Evolutionary conservation across 2,329 filamentous ascomycete genomes (phyloP).

Genomic region (Aspergillus puulaauensis): DNA sequence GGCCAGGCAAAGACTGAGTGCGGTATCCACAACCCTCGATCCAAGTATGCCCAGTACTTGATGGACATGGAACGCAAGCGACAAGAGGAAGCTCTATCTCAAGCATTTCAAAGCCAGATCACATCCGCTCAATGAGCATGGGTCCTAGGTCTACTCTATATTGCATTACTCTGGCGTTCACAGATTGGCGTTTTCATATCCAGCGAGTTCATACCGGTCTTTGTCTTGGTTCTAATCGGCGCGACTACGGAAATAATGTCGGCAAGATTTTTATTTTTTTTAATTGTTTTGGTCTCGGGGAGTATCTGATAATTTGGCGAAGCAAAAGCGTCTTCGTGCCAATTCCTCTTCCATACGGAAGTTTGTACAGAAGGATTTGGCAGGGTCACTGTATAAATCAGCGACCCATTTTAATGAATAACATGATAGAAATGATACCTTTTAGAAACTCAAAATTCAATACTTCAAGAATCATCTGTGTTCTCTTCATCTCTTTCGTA

Average conservation of each 20-base stretch:
- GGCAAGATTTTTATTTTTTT: conserved; percentile 13
- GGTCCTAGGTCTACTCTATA: not conserved
- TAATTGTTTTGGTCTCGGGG: not conserved
- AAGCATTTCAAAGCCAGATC: conserved; percentile 41
- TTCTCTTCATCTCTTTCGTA: not conserved
- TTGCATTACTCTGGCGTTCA: conserved; percentile 23
- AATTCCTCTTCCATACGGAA: conserved; percentile 9
- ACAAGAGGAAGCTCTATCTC: conserved; percentile 55
- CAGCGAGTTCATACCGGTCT: conserved; percentile 19
- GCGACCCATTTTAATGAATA: conserved; percentile 18
- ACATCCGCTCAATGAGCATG: conserved; percentile 29
- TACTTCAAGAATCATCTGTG: not conserved
- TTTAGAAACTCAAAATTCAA: not conserved
- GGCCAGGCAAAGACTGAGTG: conserved; percentile 95
- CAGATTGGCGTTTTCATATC: conserved; percentile 12
- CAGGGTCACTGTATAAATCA: conserved; percentile 1
- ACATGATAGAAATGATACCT: conserved; percentile 21
- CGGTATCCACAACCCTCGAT: conserved; percentile 97
- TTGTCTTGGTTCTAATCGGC: conserved; percentile 11
- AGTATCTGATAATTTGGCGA: conserved; percentile 6
- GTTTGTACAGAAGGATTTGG: conserved; percentile 18
- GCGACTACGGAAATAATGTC: conserved; percentile 14
- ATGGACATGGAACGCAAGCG: conserved; percentile 70
- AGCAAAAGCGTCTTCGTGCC: conserved; percentile 13
- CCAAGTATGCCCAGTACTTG: conserved; percentile 84